These are phyloP conservation scores for Trichodelitschia bisporula DNA, from an alignment of 495 filamentous ascomycete species.

Conservation along the genomic window DNA sequence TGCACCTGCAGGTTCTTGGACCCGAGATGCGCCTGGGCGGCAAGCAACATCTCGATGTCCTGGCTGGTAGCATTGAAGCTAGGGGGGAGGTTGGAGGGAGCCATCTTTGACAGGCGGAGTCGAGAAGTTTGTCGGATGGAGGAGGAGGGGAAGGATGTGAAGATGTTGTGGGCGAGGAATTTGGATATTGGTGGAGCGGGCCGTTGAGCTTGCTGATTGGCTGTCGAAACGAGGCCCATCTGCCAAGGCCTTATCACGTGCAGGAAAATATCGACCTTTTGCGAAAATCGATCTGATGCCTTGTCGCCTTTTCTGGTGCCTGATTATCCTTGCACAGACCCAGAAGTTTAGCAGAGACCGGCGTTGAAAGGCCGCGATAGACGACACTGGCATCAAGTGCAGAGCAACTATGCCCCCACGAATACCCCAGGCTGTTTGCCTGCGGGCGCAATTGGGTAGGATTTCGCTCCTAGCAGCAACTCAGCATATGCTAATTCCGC, in stretches of 20 bases:
- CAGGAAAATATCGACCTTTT: too few species aligned
- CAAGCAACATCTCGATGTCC: constrained; percentile 98
- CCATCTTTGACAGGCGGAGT: constrained; percentile 55
- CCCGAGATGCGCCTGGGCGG: constrained; percentile 88
- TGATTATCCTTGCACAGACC: too few species aligned
- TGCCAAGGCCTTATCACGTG: too few species aligned
- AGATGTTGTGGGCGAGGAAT: too few species aligned
- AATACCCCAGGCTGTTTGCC: constrained; percentile 35
- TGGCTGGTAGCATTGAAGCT: constrained; percentile 63
- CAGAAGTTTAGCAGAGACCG: too few species aligned
- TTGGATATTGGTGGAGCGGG: too few species aligned
- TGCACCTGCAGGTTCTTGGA: constrained; percentile 97
- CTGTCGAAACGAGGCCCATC: too few species aligned
- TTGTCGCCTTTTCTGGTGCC: too few species aligned
- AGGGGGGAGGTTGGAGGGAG: constrained; percentile 71
- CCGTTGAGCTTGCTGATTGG: too few species aligned
- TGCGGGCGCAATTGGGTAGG: constrained; percentile 36
- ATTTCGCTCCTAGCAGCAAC: not conserved
- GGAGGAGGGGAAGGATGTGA: not conserved
- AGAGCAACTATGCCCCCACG: constrained; percentile 42
- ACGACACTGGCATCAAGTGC: too few species aligned
- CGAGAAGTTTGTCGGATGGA: constrained; percentile 20
- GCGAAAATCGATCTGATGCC: too few species aligned
- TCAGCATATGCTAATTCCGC: not conserved
- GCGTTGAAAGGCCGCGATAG: too few species aligned